Conservation (phyloP, 768 basidiomycete genomes). For the Scleroderma citrinum region DNA sequence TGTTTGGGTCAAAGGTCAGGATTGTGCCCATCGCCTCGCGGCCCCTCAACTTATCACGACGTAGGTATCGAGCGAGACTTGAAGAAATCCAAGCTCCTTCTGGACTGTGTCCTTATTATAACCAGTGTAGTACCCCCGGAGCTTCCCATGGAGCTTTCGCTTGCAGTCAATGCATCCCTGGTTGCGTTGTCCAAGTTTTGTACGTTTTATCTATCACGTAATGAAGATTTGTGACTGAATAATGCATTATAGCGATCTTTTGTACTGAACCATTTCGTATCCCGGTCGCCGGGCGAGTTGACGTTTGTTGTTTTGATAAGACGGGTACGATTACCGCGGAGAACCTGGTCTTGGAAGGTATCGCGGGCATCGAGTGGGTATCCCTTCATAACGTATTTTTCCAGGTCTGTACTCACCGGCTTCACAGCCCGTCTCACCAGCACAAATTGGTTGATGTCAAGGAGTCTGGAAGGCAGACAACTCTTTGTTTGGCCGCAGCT, state of each 20-base stretch:
- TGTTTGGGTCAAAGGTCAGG: conserved; percentile 90
- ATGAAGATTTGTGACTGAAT: not conserved
- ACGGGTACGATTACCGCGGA: conserved; percentile 98
- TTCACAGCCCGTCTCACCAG: conserved; percentile 49
- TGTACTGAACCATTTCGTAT: conserved; percentile 99
- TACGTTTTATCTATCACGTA: conserved; percentile 31
- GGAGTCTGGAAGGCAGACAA: conserved; percentile 71
- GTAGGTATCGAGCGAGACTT: conserved; percentile 85
- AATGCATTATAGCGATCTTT: conserved; percentile 70
- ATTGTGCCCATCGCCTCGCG: no score
- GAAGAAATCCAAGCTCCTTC: conserved; percentile 90
- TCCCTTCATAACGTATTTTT: not conserved
- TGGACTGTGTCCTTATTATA: conserved; percentile 94
- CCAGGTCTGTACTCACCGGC: not conserved
- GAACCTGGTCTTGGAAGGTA: conserved; percentile 89
- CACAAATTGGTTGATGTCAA: conserved; percentile 73
- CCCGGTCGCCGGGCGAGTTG: conserved; percentile 90
- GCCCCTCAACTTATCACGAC: not conserved
- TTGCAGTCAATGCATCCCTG: conserved; percentile 93
- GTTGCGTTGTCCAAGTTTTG: conserved; percentile 91
- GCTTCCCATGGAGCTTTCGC: conserved; percentile 93
- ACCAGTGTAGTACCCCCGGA: conserved; percentile 98
- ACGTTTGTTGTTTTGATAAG: conserved; percentile 99
- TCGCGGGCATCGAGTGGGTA: conserved; percentile 84
- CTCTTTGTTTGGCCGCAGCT: conserved; percentile 83